Base-by-base conservation (phyloP, 495 filamentous ascomycete species). In the Neurospora cerealis region DNA sequence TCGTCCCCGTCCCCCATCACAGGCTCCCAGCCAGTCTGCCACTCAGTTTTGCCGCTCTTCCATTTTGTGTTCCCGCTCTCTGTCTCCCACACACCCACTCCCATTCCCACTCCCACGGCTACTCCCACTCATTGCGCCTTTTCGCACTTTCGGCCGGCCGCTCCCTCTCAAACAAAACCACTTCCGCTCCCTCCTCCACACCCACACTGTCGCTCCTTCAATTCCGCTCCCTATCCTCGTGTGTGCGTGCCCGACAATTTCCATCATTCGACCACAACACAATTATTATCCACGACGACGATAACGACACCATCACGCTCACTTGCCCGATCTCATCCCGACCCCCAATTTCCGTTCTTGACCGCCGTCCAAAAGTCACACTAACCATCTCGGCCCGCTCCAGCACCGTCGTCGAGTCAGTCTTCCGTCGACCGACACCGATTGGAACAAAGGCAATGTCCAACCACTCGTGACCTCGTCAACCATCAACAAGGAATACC, bases 91-190 rank as follows among this genome's bases (percentile, higher is more conserved):
- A 36, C 54, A 62, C 15, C 28, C 54, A 66, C 28, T 34, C 28
- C 54, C 54, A 62, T 32, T 62, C 54, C 48, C 54, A 62, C 54
- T 32, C 10, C 42, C 42, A 44, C 42, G 42, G 42, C 42, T 17
- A 44, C 17, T 44, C 46, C 48, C 48, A 60, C 21, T 15, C 48
- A 60, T 28, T 66, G 54, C 28, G 54, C 54, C 28, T 66, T 66
- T 66, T 62, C 24, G 54, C 24, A 62, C 54, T 62, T 62, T 66
- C 54, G 54, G 54, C 54, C 28, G 28, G 54, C 54, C 54, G 54
- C 70, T 73, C 69, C 60, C 44, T 74, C 75, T 74, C 77, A 75
- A 81, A 79, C 79, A 78, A 80, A 81, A 80, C 71, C 62, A 77
- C 75, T 72, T 40, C 75, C 79, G 71, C 48, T 79, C 75, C 77